Percentiles rank a stretch among this genome's conserved stretches.
Conservation (phyloP, 1,284 basidiomycete genomes). For the Trichosporon sp. region DNA sequence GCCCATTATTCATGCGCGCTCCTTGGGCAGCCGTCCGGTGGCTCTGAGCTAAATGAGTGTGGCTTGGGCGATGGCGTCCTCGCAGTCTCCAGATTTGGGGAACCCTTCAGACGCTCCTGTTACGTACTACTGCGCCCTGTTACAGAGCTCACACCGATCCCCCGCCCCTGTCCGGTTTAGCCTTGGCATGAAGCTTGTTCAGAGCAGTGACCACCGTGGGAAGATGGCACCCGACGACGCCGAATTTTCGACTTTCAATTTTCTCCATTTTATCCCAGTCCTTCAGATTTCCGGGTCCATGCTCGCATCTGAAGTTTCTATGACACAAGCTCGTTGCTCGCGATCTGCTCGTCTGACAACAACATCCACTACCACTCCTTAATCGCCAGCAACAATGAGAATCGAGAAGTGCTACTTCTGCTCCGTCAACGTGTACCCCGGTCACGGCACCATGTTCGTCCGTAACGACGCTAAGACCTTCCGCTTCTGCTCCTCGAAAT, state of each 20-base stretch:
- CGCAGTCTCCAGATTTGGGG: conserved; percentile 9
- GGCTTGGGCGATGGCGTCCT: conserved; percentile 4
- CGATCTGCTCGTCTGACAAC: conserved; percentile 21
- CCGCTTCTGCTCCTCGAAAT: conserved; percentile 96
- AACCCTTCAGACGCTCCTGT: background rate
- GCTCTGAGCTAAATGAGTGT: conserved; percentile 1
- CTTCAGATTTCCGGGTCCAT: background rate
- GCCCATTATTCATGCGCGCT: background rate
- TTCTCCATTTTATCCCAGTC: conserved; percentile 15
- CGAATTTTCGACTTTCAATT: background rate
- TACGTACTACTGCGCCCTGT: conserved; percentile 2
- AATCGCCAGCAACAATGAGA: conserved; percentile 62
- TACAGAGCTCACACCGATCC: background rate
- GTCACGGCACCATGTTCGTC: conserved; percentile 92
- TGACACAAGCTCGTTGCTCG: background rate
- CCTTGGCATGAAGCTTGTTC: background rate
- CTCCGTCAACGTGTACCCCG: conserved; percentile 91
- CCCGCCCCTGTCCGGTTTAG: too few relatives aligned
- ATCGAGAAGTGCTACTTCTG: conserved; percentile 89
- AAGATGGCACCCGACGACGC: background rate
- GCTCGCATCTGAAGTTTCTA: background rate
- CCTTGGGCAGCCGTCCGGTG: background rate
- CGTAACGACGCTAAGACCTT: conserved; percentile 96
- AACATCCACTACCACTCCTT: background rate
- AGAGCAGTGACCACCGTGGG: background rate